These are phyloP conservation scores for Metschnikowia anglica DNA, from an alignment of 805 yeast genomes.

Conservation along the genomic window DNA sequence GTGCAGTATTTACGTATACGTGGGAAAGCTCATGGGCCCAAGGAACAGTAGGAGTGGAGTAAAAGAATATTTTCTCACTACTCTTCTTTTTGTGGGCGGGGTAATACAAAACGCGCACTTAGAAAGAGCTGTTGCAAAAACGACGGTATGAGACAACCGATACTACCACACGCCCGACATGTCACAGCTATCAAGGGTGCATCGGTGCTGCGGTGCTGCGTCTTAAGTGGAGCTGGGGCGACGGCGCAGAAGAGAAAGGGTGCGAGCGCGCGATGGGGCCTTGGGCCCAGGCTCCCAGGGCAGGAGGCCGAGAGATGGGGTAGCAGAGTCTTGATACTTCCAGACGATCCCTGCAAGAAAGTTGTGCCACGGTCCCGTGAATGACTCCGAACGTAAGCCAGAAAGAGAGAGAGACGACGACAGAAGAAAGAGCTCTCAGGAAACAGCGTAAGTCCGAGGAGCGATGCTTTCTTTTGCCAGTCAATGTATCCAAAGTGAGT, in stretches of 20 bases:
- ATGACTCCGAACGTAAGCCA: no score
- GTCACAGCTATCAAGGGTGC: background rate
- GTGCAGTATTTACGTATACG: constrained; percentile 1
- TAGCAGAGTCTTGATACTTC: no score
- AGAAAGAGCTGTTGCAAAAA: no score
- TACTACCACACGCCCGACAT: background rate
- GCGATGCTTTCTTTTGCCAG: constrained; percentile 27
- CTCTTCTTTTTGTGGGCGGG: background rate
- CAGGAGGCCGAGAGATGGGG: no score
- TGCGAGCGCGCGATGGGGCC: background rate
- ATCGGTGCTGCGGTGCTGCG: background rate
- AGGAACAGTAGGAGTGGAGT: background rate
- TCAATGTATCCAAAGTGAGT: constrained; percentile 42
- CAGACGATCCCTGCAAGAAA: no score
- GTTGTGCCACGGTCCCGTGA: no score
- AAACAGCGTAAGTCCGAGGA: constrained; percentile 6
- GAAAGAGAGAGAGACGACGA: background rate
- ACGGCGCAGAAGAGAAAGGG: no score
- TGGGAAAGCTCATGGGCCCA: background rate
- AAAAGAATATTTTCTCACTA: background rate
- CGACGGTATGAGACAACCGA: background rate
- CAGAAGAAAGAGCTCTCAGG: constrained; percentile 1
- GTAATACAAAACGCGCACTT: no score
- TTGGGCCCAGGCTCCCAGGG: no score
- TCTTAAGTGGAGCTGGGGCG: no score